phyloP scores from a whole-genome alignment of 2,329 filamentous ascomycete species.

The Pseudogymnoascus sp. region DNA sequence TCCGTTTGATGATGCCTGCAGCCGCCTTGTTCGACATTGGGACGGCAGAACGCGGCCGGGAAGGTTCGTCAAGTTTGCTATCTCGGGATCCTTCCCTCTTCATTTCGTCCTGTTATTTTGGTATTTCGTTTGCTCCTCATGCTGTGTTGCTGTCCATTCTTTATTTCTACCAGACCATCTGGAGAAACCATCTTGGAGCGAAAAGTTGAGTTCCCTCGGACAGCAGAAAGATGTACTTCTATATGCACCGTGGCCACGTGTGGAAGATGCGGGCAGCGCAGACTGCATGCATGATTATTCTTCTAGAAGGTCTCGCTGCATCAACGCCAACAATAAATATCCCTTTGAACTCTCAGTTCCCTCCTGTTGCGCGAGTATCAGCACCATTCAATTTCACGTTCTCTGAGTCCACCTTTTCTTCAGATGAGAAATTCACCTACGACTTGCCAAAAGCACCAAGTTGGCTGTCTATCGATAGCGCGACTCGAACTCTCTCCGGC shows the following conservation, averaged over 20 bases:
- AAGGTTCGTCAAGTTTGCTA: constrained; percentile 1
- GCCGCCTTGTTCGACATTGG: constrained; percentile 1
- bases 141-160: not conserved
- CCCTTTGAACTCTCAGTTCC: constrained; percentile 78
- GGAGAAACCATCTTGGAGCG: not conserved
- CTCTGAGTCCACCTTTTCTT: constrained; percentile 64
- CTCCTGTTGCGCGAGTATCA: constrained; percentile 64
- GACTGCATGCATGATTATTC: not conserved
- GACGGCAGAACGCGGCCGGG: not conserved
- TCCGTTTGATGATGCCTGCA: constrained; percentile 1
- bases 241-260: not conserved
- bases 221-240: not conserved
- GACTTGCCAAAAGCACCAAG: constrained; percentile 54
- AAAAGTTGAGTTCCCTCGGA: not conserved
- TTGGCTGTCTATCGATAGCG: constrained; percentile 68
- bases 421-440: constrained; percentile 54
- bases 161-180: constrained; percentile 3
- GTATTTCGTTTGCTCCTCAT: not conserved
- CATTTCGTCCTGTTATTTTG: constrained; percentile 3
- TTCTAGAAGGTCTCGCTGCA: constrained; percentile 2
- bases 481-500: constrained; percentile 58
- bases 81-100: not conserved
- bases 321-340: constrained; percentile 44
- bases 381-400: constrained; percentile 64
- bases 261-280: not conserved